These are phyloP conservation scores for Auricularia auricula-judae DNA, from an alignment of 768 basidiomycete species.

Conservation along the genomic window DNA sequence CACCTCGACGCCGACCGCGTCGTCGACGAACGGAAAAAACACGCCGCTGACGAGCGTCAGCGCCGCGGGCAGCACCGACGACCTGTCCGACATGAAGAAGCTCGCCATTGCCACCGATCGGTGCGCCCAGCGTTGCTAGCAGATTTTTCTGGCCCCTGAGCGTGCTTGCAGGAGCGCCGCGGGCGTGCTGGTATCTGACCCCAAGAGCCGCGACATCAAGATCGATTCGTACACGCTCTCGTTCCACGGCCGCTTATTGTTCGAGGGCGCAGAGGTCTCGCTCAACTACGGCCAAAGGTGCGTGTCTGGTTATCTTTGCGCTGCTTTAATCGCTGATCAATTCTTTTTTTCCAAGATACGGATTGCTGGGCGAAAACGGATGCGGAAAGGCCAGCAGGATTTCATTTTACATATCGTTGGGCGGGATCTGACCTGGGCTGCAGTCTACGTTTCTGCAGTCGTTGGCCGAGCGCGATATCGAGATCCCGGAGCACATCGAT, in stretches of 20 bases:
- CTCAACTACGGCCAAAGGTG: conserved; percentile 79
- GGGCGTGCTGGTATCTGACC: conserved; percentile 88
- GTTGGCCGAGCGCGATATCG: conserved; percentile 88
- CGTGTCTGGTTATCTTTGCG: not conserved
- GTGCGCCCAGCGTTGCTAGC: conserved; percentile 25
- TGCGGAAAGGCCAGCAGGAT: conserved; percentile 49
- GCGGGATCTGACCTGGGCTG: conserved; percentile 17
- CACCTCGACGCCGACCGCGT: conserved; percentile 34
- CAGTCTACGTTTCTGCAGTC: conserved; percentile 92
- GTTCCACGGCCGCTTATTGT: conserved; percentile 84
- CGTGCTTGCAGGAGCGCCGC: conserved; percentile 59
- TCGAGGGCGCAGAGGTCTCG: conserved; percentile 57
- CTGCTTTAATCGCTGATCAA: not conserved
- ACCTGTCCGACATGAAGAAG: conserved; percentile 76
- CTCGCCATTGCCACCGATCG: conserved; percentile 68
- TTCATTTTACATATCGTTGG: not conserved
- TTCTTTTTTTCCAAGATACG: conserved; percentile 39
- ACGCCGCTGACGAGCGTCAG: conserved; percentile 80
- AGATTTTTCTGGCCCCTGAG: not conserved
- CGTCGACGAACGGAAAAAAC: conserved; percentile 44
- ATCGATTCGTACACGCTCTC: conserved; percentile 92
- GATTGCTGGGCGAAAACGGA: conserved; percentile 92
- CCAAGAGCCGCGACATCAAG: conserved; percentile 92
- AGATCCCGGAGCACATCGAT: conserved; percentile 90
- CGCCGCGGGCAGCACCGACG: conserved; percentile 70